Percentiles rank a stretch among this genome's conserved stretches.
phyloP scores from a whole-genome alignment of 1,284 basidiomycete species.

The Apiotrichum montevideense region DNA sequence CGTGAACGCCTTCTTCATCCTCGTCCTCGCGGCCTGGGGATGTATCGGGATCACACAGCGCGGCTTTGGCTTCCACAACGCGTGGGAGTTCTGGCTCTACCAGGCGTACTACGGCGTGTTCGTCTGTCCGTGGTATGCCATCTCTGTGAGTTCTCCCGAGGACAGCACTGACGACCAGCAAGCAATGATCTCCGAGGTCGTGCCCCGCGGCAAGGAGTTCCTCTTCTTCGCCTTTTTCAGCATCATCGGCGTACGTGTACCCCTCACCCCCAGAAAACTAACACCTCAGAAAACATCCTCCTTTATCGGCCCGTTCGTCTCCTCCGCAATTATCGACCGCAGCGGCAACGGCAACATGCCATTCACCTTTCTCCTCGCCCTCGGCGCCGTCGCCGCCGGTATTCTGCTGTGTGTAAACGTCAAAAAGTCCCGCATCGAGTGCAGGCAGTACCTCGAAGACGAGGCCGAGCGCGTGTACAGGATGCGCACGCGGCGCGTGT shows the following conservation, averaged over 20 bases:
- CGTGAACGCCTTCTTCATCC: conserved; percentile 39
- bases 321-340: conserved; percentile 22
- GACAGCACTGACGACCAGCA: conserved; percentile 48
- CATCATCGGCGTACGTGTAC: conserved; percentile 52
- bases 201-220: conserved; percentile 40
- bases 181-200: conserved; percentile 43
- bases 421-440: conserved; percentile 17
- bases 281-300: conserved; percentile 31
- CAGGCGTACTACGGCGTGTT: conserved; percentile 64
- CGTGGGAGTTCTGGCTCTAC: conserved; percentile 42
- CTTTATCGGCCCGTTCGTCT: conserved; percentile 23
- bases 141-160: conserved; percentile 2
- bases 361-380: conserved; percentile 23
- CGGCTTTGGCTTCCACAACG: conserved; percentile 21
- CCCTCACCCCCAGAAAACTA: conserved; percentile 74
- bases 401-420: conserved; percentile 19
- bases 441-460: conserved; percentile 33
- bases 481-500: neutral
- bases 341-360: conserved; percentile 20
- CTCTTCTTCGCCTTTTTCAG: conserved; percentile 29
- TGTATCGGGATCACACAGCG: conserved; percentile 18
- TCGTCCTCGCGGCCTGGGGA: conserved; percentile 41
- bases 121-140: conserved; percentile 20
- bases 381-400: conserved; percentile 11
- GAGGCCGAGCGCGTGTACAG: conserved; percentile 35